Evolutionary conservation across 2,329 filamentous ascomycete species (phyloP).

Genomic region (Aspergillus sp.): DNA sequence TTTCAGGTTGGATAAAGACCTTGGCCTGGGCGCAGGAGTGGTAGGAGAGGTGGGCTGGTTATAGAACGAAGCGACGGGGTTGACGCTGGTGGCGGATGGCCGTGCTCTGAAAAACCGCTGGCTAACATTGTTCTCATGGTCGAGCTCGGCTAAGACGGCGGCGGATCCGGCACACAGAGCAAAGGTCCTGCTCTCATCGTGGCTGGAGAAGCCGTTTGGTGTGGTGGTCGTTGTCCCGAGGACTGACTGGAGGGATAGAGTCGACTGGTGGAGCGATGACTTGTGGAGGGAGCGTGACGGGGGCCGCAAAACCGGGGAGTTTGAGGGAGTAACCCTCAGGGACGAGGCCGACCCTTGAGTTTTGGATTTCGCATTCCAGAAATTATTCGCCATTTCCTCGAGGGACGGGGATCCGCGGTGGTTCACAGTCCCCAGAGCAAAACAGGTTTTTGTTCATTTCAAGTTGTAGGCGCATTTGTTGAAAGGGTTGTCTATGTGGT

Average conservation of each 20-base stretch:
- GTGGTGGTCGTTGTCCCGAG: conserved; percentile 83
- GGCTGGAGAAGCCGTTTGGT: conserved; percentile 76
- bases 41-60: conserved; percentile 47
- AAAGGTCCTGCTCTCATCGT: conserved; percentile 60
- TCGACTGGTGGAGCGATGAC: conserved; percentile 32
- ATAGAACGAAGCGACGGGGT: conserved; percentile 47
- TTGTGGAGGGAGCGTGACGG: conserved; percentile 55
- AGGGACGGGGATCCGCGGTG: conserved; percentile 11
- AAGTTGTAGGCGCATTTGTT: conserved; percentile 19
- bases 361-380: conserved; percentile 27
- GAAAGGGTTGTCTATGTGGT: neutral
- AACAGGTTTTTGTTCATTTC: conserved; percentile 17
- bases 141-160: conserved; percentile 77
- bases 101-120: conserved; percentile 89
- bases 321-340: conserved; percentile 64
- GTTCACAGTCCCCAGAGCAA: conserved; percentile 19
- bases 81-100: conserved; percentile 59
- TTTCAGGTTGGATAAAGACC: conserved; percentile 46
- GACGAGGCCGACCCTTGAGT: conserved; percentile 23
- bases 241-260: conserved; percentile 67
- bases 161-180: conserved; percentile 89
- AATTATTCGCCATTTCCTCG: conserved; percentile 30
- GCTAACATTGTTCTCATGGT: conserved; percentile 52
- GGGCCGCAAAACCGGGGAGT: conserved; percentile 59
- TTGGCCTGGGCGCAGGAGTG: conserved; percentile 49